Base-by-base conservation (phyloP, 2,329 filamentous ascomycete genomes). In the Allantophomopsis lycopodina region DNA sequence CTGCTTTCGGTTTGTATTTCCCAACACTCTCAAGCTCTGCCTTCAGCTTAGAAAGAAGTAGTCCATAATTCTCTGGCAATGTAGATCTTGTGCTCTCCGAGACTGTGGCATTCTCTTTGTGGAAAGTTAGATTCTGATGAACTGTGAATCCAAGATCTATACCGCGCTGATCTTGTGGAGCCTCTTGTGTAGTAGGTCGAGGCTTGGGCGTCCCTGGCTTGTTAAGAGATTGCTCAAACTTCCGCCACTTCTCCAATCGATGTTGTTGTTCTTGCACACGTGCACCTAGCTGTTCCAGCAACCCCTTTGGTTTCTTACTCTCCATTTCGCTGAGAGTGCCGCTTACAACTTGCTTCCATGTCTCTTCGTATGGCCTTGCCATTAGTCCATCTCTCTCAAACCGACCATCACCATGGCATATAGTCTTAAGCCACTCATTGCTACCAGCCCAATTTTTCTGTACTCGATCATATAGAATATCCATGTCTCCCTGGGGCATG, bases 381-480 rank as follows among this genome's bases (percentile, higher is more conserved):
- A 94, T 55, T n/a, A 91, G 62, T 0, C 66, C 69, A 44, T 83
- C 80, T 23, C 65, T 70, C 18, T 63, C 63, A 2, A 65, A 60
- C 7, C 63, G 63, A 15, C 65, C 63, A 35, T 84, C 79, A 2
- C 83, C 83, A 38, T 79, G 67, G 0, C 91, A 55, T 15, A 94
- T 61, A 2, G 74, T 66, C 36, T 84, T 71, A 49, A 84, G 69
- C 79, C 86, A 89, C 41, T 74, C 70, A 43, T 79, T 73, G 50
- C 79, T 76, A 2, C 85, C 87, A 12, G 83, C 67, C 87, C 87
- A 94, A 48, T 86, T 84, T 44, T 78, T 76, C 30, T 71, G 68
- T 21, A 87, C 61, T 2, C 71, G 66, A 33, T 71, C 72, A 48
- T 78, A 69, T 41, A 85, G 61, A 3, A 53, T 40, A 32, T 73